Conservation (phyloP, 2,329 filamentous ascomycete genomes). For the Nemania abortiva region DNA sequence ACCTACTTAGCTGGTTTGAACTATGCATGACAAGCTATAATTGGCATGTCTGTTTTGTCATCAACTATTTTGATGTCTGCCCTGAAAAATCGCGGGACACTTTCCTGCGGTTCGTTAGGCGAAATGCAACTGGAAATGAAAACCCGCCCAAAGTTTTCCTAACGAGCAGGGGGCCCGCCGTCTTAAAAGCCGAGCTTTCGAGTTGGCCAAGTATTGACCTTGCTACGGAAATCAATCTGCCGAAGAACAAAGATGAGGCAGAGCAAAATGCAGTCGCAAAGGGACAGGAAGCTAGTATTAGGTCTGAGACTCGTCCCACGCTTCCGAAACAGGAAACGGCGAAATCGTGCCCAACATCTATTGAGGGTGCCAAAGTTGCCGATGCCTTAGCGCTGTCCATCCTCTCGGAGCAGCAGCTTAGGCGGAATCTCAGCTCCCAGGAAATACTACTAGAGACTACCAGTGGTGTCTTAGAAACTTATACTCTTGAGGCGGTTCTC, state of each 20-base stretch:
- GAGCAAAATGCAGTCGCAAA: background rate
- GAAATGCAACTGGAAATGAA: conserved; percentile 1
- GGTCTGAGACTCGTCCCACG: background rate
- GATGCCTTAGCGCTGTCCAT: conserved; percentile 14
- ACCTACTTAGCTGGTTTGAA: conserved; percentile 17
- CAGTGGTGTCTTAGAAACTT: conserved; percentile 2
- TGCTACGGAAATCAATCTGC: background rate
- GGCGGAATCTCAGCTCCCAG: conserved; percentile 10
- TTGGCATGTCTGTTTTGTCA: conserved; percentile 6
- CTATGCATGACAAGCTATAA: conserved; percentile 8
- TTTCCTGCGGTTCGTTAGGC: conserved; percentile 6
- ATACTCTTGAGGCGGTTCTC: conserved; percentile 11
- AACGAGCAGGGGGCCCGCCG: conserved; percentile 11
- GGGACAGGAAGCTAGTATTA: background rate
- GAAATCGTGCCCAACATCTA: background rate
- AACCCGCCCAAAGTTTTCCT: conserved; percentile 3
- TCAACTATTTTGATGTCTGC: conserved; percentile 22
- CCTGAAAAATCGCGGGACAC: conserved; percentile 4
- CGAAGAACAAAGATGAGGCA: background rate
- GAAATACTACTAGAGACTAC: conserved; percentile 17
- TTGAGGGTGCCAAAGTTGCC: background rate
- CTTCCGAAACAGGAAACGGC: background rate
- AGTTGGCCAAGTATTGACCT: conserved; percentile 18
- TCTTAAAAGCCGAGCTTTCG: conserved; percentile 8
- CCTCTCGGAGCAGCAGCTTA: conserved; percentile 9